Evolutionary conservation across 768 basidiomycete species (phyloP).

Genomic region (Tricholoma sp.): DNA sequence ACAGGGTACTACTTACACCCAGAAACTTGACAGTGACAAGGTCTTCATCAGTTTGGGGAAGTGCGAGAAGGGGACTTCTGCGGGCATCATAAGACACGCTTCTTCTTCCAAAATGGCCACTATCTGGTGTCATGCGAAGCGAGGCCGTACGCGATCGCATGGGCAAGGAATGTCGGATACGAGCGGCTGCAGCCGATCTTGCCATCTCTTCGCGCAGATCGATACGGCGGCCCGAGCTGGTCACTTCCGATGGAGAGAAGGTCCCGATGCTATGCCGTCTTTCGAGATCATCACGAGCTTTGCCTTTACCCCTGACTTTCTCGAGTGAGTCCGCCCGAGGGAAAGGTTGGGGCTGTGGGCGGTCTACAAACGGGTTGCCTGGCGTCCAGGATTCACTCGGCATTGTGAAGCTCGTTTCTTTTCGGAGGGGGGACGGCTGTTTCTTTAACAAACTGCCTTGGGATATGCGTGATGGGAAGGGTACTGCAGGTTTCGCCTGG

Average conservation of each 20-base stretch:
- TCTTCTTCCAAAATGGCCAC: not conserved
- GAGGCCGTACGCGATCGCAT: slow-evolving; percentile 1
- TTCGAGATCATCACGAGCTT: not conserved
- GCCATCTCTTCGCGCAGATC: slow-evolving; percentile 14
- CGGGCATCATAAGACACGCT: not conserved
- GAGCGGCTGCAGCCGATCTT: slow-evolving; percentile 1
- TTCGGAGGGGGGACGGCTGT: not conserved
- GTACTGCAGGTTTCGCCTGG: not conserved
- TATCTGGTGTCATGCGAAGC: not conserved
- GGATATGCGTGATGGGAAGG: not conserved
- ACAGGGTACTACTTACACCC: slow-evolving; percentile 23
- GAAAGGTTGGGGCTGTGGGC: not conserved
- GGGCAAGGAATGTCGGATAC: slow-evolving; percentile 1
- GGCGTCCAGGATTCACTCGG: slow-evolving; percentile 13
- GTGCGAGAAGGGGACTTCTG: slow-evolving; percentile 7
- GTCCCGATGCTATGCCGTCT: slow-evolving; percentile 11
- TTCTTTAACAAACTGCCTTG: not conserved
- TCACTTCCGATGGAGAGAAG: not conserved
- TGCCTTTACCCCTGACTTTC: not conserved
- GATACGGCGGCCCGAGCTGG: slow-evolving; percentile 4
- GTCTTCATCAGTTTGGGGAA: slow-evolving; percentile 16
- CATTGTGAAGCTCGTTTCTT: not conserved
- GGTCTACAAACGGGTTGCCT: slow-evolving; percentile 4
- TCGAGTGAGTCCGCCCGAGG: not conserved
- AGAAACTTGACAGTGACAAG: slow-evolving; percentile 15